These are phyloP conservation scores for Suillus paluster DNA, from an alignment of 768 basidiomycete species.

Conservation along the genomic window DNA sequence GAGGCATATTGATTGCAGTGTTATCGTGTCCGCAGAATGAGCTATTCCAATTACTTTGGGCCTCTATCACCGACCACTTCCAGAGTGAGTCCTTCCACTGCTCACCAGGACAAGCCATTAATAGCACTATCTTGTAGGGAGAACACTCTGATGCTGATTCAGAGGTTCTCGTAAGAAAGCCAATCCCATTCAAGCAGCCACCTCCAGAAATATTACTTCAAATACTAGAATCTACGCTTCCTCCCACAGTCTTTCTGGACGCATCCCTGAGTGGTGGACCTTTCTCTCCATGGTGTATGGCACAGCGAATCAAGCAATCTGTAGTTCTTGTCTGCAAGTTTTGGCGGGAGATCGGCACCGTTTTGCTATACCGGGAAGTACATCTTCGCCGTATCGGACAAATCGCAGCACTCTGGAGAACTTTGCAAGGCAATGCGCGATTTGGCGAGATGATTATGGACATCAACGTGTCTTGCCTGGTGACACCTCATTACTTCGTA, in stretches of 20 bases:
- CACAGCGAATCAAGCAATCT: slow-evolving; percentile 23
- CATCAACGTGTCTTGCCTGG: slow-evolving; percentile 16
- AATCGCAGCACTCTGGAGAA: slow-evolving; percentile 21
- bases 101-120: neutral
- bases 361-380: slow-evolving; percentile 31
- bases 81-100: neutral
- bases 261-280: slow-evolving; percentile 17
- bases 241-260: slow-evolving; percentile 27
- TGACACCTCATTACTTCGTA: slow-evolving; percentile 1
- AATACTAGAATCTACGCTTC: slow-evolving; percentile 29
- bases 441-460: slow-evolving; percentile 17
- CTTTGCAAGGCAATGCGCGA: slow-evolving; percentile 17
- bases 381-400: slow-evolving; percentile 28
- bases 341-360: slow-evolving; percentile 29
- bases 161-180: neutral
- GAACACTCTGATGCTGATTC: neutral
- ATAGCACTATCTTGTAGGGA: neutral
- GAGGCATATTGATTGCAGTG: neutral
- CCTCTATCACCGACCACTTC: neutral
- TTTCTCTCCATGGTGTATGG: slow-evolving; percentile 26
- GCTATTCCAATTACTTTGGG: neutral
- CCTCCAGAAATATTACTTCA: slow-evolving; percentile 29
- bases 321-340: slow-evolving; percentile 29
- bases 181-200: slow-evolving; percentile 3
- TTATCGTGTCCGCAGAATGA: neutral